These are phyloP conservation scores for Corchorus olitorius DNA, from an alignment of 345 rosid species.

Conservation along the genomic window DNA sequence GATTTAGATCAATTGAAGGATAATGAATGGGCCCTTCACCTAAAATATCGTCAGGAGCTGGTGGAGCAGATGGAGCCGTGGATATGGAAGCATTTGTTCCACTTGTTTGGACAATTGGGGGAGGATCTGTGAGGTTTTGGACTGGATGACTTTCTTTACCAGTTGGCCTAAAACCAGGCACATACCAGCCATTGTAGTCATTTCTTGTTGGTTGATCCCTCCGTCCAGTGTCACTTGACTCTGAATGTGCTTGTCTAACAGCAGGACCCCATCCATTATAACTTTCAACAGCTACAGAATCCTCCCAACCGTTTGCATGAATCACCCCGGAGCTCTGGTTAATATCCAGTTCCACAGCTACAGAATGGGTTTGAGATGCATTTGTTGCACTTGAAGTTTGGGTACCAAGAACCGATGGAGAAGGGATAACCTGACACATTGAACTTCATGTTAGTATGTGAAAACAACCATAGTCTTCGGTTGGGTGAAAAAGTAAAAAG, in stretches of 20 bases:
- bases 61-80: slow-evolving; percentile 38
- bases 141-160: slow-evolving; percentile 27
- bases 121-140: slow-evolving; percentile 7
- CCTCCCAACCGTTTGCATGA: slow-evolving; percentile 38
- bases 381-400: slow-evolving; percentile 21
- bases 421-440: slow-evolving; percentile 31
- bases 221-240: slow-evolving; percentile 37
- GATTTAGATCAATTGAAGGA: slow-evolving; percentile 37
- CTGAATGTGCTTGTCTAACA: slow-evolving; percentile 25
- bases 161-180: slow-evolving; percentile 26
- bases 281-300: slow-evolving; percentile 24
- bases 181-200: slow-evolving; percentile 41
- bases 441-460: slow-evolving; percentile 11
- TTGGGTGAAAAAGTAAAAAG: neutral
- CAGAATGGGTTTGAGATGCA: slow-evolving; percentile 21
- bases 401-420: slow-evolving; percentile 14
- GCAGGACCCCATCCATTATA: slow-evolving; percentile 41
- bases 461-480: too few species aligned
- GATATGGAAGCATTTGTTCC: slow-evolving; percentile 26
- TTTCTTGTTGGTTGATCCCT: slow-evolving; percentile 27
- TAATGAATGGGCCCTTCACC: slow-evolving; percentile 41
- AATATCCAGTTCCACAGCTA: slow-evolving; percentile 21
- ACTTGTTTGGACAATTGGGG: slow-evolving; percentile 24
- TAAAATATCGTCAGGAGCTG: slow-evolving; percentile 22
- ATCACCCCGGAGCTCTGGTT: slow-evolving; percentile 25